Conservation (phyloP, 192 early-diverging fungal genomes). For the Backusella tarrabulga region DNA sequence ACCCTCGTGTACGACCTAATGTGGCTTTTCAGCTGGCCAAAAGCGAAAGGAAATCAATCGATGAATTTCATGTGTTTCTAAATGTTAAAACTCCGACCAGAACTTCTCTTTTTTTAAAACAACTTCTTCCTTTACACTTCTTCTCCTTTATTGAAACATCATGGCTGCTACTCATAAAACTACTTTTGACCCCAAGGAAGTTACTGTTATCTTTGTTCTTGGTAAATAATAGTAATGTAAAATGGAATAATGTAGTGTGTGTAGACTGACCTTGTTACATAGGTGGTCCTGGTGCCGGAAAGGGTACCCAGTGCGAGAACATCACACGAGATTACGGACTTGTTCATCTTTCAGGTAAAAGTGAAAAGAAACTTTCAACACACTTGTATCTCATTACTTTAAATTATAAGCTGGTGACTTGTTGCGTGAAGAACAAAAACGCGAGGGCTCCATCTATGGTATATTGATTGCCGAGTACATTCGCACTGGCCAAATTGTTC, state of each 20-base stretch:
- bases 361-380: neutral
- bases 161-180: neutral
- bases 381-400: neutral
- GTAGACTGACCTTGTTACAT: neutral
- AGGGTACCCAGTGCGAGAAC: conserved; percentile 92
- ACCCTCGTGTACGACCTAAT: neutral
- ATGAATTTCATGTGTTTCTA: neutral
- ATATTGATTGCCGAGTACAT: conserved; percentile 89
- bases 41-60: neutral
- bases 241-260: neutral
- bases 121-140: neutral
- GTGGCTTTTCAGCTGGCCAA: neutral
- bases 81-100: neutral
- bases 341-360: conserved; percentile 83
- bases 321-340: conserved; percentile 88
- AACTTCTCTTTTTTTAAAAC: neutral
- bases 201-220: conserved; percentile 34
- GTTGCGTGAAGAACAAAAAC: conserved; percentile 85
- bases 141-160: neutral
- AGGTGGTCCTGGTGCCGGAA: conserved; percentile 84
- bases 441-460: conserved; percentile 76
- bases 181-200: conserved; percentile 19
- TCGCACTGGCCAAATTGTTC: conserved; percentile 91
- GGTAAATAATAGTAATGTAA: conserved; percentile 1
- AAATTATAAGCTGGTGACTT: conserved; percentile 80